These are phyloP conservation scores for Galerina marginata DNA, from an alignment of 768 basidiomycete species.

Conservation along the genomic window DNA sequence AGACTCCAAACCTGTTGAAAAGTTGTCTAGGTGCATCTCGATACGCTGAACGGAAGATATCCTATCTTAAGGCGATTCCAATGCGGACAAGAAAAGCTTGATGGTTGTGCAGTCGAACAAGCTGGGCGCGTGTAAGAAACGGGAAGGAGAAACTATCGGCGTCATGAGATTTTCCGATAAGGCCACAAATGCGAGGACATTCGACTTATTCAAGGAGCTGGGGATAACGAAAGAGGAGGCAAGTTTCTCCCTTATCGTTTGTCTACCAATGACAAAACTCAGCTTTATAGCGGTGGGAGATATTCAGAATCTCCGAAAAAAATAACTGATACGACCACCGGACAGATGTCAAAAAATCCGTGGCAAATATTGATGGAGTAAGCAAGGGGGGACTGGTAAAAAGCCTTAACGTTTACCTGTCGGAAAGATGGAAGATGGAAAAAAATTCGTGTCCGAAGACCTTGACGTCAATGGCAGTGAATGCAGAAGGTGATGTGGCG, in stretches of 20 bases:
- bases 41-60: too few relatives aligned
- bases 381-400: constrained; percentile 7
- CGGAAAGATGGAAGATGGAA: too few relatives aligned
- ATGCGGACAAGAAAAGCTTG: too few relatives aligned
- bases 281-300: constrained; percentile 2
- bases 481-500: too few relatives aligned
- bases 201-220: constrained; percentile 15
- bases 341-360: constrained; percentile 8
- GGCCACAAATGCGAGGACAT: constrained; percentile 13
- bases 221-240: constrained; percentile 5
- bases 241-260: constrained; percentile 13
- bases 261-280: constrained; percentile 10
- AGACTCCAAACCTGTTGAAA: too few relatives aligned
- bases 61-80: too few relatives aligned
- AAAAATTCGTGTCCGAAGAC: too few relatives aligned
- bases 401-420: neutral
- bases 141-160: constrained; percentile 25
- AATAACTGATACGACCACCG: neutral
- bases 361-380: constrained; percentile 8
- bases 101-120: too few relatives aligned
- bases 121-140: too few relatives aligned
- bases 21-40: too few relatives aligned
- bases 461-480: too few relatives aligned
- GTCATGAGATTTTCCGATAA: constrained; percentile 42
- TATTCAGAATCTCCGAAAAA: too few relatives aligned